Conservation (phyloP, 176 grass and related monocot genomes). For the Musa itinerans region DNA sequence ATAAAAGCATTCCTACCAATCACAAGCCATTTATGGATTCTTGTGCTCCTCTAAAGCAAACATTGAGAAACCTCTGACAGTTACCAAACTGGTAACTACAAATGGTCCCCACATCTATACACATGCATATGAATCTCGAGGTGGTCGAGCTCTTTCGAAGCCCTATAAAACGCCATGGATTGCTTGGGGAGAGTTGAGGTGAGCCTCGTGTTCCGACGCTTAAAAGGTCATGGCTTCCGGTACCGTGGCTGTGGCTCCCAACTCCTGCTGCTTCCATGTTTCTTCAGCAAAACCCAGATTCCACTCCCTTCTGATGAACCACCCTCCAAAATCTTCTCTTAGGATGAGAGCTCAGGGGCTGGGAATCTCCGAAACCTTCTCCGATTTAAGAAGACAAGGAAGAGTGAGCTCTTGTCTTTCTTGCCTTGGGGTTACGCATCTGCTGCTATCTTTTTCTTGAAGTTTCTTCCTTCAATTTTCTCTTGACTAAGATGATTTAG, state of each 20-base stretch:
- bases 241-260: neutral
- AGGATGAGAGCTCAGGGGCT: no score
- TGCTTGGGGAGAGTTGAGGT: no score
- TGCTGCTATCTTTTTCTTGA: neutral
- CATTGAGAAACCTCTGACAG: no score
- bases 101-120: no score
- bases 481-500: neutral
- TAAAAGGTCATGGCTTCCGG: neutral
- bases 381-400: neutral
- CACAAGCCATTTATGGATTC: no score
- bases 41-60: no score
- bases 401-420: neutral
- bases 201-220: no score
- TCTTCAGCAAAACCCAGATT: neutral
- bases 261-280: neutral
- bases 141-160: no score
- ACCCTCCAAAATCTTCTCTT: neutral
- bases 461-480: neutral
- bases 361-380: slow-evolving; percentile 22
- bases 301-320: neutral
- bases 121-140: no score
- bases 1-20: no score
- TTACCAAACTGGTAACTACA: no score
- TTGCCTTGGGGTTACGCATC: neutral
- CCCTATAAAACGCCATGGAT: no score